Percentiles rank a stretch among this genome's conserved stretches.
Evolutionary conservation across 441 rosid genomes (phyloP).

Genomic region (Kokia cookei): DNA sequence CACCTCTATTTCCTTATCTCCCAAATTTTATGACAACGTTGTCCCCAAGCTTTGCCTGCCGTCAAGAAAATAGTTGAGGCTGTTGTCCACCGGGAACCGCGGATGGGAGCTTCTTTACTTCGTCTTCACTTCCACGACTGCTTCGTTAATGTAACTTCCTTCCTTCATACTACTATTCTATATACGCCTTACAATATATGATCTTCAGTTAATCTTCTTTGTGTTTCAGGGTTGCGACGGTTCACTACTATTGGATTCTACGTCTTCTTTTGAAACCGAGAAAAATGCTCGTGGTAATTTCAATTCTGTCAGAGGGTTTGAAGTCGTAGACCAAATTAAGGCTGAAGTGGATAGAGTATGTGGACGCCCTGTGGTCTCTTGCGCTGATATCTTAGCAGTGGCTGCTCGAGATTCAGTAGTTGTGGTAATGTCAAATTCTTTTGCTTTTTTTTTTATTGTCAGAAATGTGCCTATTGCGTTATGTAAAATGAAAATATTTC

Average conservation of each 20-base stretch:
- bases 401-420: slow-evolving; percentile 55
- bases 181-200: not conserved
- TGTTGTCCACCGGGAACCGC: not conserved
- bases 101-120: slow-evolving; percentile 3
- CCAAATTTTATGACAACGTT: not conserved
- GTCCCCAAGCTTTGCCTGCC: slow-evolving; percentile 44
- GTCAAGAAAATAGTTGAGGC: slow-evolving; percentile 23
- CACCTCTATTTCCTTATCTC: too few species aligned
- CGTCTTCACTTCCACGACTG: slow-evolving; percentile 2
- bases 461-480: not conserved
- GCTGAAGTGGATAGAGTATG: slow-evolving; percentile 33
- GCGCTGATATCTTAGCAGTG: slow-evolving; percentile 53
- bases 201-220: not conserved
- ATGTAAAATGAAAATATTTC: not conserved
- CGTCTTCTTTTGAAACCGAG: slow-evolving; percentile 26
- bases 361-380: slow-evolving; percentile 36
- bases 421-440: slow-evolving; percentile 13
- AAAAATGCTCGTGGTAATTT: slow-evolving; percentile 25
- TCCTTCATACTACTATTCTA: not conserved
- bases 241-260: slow-evolving; percentile 39
- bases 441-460: not conserved
- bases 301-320: slow-evolving; percentile 19
- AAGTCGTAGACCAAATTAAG: slow-evolving; percentile 21
- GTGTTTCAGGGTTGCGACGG: slow-evolving; percentile 49
- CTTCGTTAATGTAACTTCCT: not conserved